Conservation (phyloP, 2,329 filamentous ascomycete species). For the Ambrosiella xylebori region DNA sequence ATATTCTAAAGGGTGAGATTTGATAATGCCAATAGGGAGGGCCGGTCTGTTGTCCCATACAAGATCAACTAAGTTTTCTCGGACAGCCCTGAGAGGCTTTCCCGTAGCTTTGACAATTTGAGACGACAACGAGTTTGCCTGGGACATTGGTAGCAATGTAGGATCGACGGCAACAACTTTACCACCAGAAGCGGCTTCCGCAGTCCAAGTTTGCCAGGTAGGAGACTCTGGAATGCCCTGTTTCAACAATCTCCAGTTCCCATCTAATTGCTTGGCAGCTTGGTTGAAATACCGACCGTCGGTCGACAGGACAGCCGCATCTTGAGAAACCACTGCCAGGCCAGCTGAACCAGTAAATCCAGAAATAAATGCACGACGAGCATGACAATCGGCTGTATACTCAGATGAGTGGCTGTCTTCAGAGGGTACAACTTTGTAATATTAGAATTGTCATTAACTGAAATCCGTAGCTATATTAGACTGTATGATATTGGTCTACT, state of each 20-base stretch:
- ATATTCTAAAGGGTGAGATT: conserved; percentile 53
- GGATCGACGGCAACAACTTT: conserved; percentile 87
- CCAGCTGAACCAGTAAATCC: conserved; percentile 93
- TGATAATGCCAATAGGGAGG: conserved; percentile 59
- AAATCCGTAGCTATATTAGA: conserved; percentile 20
- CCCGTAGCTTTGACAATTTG: conserved; percentile 76
- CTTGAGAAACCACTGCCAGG: conserved; percentile 70
- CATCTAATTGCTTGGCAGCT: conserved; percentile 74
- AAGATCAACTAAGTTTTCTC: conserved; percentile 72
- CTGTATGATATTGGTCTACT: conserved; percentile 18
- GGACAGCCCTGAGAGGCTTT: conserved; percentile 53
- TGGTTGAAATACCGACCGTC: conserved; percentile 98
- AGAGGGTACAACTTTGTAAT: conserved; percentile 63
- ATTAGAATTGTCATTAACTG: background rate
- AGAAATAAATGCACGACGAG: conserved; percentile 73
- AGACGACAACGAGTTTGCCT: conserved; percentile 44
- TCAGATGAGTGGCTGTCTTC: conserved; percentile 97
- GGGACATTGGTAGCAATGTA: conserved; percentile 23
- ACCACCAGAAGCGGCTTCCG: conserved; percentile 68
- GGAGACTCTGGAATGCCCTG: conserved; percentile 85
- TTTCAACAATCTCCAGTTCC: conserved; percentile 82
- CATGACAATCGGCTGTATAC: conserved; percentile 94
- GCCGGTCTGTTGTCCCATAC: conserved; percentile 69
- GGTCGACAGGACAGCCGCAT: conserved; percentile 79
- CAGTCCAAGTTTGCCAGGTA: conserved; percentile 93